Evolutionary conservation across 306 rosid genomes (phyloP), one percentile per base, ranked within the genome.

Genomic region (Rosa multiflora): DNA sequence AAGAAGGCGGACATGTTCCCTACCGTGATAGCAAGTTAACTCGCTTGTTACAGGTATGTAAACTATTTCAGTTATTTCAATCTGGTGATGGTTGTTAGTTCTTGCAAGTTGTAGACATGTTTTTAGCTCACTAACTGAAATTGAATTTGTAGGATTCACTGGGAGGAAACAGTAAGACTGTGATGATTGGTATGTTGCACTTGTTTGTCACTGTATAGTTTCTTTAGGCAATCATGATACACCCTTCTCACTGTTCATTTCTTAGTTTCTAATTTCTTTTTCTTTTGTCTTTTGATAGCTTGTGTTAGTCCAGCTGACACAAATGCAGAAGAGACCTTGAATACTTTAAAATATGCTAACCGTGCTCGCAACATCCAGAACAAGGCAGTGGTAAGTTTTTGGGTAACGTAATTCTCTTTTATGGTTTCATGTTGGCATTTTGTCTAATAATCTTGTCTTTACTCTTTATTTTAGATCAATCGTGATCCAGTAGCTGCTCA

Each of bases 231-330:
- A 35, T 72, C 52, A 39, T 64, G 43, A 70, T 55, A 5, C 58
- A 40, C 49, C 10, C 64, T 51, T 76, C 14, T 29, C 12, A 18
- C 43, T 44, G 9, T 14, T 18, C 48, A 9, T 8, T 56, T 2
- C 10, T 8, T 44, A 44, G 39, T 64, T 66, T 61, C 53, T 8
- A 15, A 52, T 12, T 29, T 49, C 15, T 20, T 83, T 75, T 72
- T 62, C 59, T 76, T 17, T 82, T 78, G 64, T 67, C 69, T 74
- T 74, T 49, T 21, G 17, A 74, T 82, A 96, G 99, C 99, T 66
- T 96, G 99, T 86, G 99, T 91, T 75, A 96, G 99, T 85, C 99
- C 99, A 42, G 99, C 99, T 17, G 99, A 96, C 80, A 88, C 99
- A 72, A 96, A 96, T 89, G 98, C 97, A 18, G 99, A 96, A 81